Base-by-base conservation (phyloP, 2,329 filamentous ascomycete species). In the Apiospora koreana region DNA sequence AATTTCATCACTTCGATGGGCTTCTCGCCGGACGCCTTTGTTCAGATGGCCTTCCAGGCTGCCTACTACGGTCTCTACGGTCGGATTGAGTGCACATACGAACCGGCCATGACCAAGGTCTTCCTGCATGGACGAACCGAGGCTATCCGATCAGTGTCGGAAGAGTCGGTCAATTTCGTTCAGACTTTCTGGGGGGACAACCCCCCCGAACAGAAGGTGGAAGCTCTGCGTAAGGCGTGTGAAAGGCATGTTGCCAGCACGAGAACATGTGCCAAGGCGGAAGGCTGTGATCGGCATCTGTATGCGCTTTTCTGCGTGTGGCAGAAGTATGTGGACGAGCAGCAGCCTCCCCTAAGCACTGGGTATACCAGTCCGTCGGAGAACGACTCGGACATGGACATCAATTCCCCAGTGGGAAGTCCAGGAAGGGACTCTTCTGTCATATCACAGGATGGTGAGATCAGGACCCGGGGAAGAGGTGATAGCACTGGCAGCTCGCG, bases 31-130 rank as follows among this genome's bases (percentile, higher is more conserved):
- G 96, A 98, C 79, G 96, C 96, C 0, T 99, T 97, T 79, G 93
- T 99, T 25, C 96, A 99, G 81, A 98, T 99, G 95, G 96, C 96
- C 0, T 98, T 98, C 84, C 96, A 99, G 81, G 95, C 95, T 5
- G 95, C 96, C 1, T 98, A 99, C 84, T 99, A 98, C 77, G 96
- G 96, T 1, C 87, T 99, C 9, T 99, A 98, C 76, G 96, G 96
- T 3, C 91, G 94, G 5, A 90, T 97, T 1, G 96, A 98, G 81
- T 97, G 94, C 79, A 96, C 95, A 0, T 99, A 99, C 80, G 96
- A 99, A 81, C 96, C 96, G 9, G 95, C 96, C 54, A 98, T 99
- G 96, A 99, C 96, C 68, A 99, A 99, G 81, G 86, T 92, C 71
- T 99, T 90, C 82, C 89, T 97, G 71, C 96, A 98, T 79, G 96